phyloP scores from a whole-genome alignment of 163 green algal genomes.

The Scenedesmus sp. region DNA sequence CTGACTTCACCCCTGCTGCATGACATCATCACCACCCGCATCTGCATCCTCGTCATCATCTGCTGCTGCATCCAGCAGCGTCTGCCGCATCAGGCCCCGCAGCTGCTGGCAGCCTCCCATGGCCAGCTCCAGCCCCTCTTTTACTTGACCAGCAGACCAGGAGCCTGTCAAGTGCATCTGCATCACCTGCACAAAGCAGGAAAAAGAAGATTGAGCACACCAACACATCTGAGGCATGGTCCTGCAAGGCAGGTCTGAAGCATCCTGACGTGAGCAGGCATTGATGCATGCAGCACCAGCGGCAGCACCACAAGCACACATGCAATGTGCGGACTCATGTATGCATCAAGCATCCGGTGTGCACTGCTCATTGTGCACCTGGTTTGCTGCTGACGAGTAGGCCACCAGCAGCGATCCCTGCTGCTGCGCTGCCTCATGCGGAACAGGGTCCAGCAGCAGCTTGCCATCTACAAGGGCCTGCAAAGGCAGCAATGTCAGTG shows the following conservation, averaged over 20 bases:
- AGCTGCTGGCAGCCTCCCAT: slow-evolving; percentile 87
- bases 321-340: no score
- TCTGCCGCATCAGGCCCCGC: slow-evolving; percentile 64
- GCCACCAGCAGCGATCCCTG: slow-evolving; percentile 74
- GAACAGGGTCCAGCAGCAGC: slow-evolving; percentile 82
- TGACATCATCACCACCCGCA: background rate
- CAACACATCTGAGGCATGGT: background rate
- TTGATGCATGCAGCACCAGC: no score
- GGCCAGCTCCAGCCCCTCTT: slow-evolving; percentile 77
- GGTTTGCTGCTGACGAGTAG: slow-evolving; percentile 68
- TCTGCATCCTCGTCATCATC: background rate
- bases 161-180: slow-evolving; percentile 70
- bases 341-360: no score
- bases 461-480: slow-evolving; percentile 54
- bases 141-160: slow-evolving; percentile 69
- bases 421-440: slow-evolving; percentile 71
- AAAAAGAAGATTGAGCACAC: background rate
- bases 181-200: slow-evolving; percentile 67
- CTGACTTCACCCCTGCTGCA: background rate
- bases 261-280: no score
- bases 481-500: no score
- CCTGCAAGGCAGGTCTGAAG: background rate
- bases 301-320: background rate
- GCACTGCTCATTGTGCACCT: slow-evolving; percentile 52
- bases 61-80: slow-evolving; percentile 66